Percentiles rank a stretch among this genome's conserved stretches.
Evolutionary conservation across 768 basidiomycete genomes (phyloP).

Genomic region (Leccinum truebloodii): DNA sequence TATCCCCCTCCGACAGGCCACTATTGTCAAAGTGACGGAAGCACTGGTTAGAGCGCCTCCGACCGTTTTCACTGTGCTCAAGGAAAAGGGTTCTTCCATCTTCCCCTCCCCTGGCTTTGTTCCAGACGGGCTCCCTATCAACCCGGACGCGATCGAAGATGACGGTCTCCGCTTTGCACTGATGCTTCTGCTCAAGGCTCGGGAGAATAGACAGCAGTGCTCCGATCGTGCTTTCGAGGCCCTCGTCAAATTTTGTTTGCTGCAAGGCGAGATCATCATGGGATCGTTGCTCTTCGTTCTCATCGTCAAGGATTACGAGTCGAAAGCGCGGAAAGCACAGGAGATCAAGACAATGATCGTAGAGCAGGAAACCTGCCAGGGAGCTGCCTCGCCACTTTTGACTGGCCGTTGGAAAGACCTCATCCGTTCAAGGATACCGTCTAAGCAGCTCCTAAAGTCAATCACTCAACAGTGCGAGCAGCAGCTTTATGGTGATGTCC

Average conservation of each 20-base stretch:
- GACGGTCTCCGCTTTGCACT: slow-evolving; percentile 51
- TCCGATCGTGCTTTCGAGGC: slow-evolving; percentile 61
- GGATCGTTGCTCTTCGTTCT: slow-evolving; percentile 69
- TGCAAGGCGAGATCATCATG: slow-evolving; percentile 81
- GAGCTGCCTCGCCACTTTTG: slow-evolving; percentile 15
- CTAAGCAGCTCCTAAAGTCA: slow-evolving; percentile 34
- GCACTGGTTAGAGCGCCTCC: slow-evolving; percentile 25
- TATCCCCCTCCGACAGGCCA: slow-evolving; percentile 47
- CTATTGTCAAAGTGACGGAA: slow-evolving; percentile 45
- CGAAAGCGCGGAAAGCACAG: slow-evolving; percentile 32
- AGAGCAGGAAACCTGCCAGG: slow-evolving; percentile 19
- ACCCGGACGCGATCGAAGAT: slow-evolving; percentile 38
- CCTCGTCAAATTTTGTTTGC: slow-evolving; percentile 61
- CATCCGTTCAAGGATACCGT: slow-evolving; percentile 17
- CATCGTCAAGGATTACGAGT: slow-evolving; percentile 64
- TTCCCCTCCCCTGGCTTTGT: slow-evolving; percentile 16
- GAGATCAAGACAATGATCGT: slow-evolving; percentile 24
- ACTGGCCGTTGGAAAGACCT: slow-evolving; percentile 24
- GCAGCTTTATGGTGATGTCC: slow-evolving; percentile 31
- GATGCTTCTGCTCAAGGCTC: slow-evolving; percentile 51
- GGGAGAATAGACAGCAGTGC: slow-evolving; percentile 54
- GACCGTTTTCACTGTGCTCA: slow-evolving; percentile 22
- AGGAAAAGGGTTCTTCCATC: slow-evolving; percentile 19
- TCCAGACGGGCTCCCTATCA: slow-evolving; percentile 31
- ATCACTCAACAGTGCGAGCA: slow-evolving; percentile 34